Evolutionary conservation across 129 eudicot genomes (phyloP).

Genomic region (Flaveria ramosissima): DNA sequence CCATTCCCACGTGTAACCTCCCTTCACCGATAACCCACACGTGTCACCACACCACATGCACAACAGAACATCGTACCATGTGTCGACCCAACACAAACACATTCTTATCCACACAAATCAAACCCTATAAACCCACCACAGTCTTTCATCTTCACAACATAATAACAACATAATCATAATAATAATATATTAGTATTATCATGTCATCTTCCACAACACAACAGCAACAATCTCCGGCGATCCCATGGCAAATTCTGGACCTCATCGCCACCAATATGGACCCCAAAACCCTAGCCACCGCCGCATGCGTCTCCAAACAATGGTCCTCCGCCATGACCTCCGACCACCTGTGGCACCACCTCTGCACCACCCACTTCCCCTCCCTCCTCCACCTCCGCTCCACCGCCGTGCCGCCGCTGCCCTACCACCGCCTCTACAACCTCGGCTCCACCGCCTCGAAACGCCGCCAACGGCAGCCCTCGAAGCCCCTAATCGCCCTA

Average conservation of each 20-base stretch:
- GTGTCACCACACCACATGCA: conserved; percentile 23
- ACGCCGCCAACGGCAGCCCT: conserved; percentile 49
- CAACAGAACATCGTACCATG: conserved; percentile 16
- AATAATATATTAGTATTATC: no score
- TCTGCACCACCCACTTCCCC: conserved; percentile 55
- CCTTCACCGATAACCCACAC: conserved; percentile 9
- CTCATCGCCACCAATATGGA: conserved; percentile 51
- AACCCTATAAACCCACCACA: conserved; percentile 20
- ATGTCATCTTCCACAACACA: neutral
- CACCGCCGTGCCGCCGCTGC: conserved; percentile 33
- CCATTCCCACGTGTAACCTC: conserved; percentile 22
- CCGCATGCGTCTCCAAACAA: conserved; percentile 57
- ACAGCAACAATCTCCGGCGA: neutral
- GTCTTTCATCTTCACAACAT: neutral
- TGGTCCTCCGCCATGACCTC: conserved; percentile 66
- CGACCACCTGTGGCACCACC: conserved; percentile 73
- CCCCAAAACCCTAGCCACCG: conserved; percentile 61
- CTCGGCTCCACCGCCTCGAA: conserved; percentile 46
- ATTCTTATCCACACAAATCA: conserved; percentile 28
- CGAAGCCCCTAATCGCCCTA: conserved; percentile 46
- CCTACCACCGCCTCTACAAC: conserved; percentile 51
- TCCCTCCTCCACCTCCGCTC: conserved; percentile 53
- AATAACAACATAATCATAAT: neutral
- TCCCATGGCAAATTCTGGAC: conserved; percentile 56
- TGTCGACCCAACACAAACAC: conserved; percentile 22